These are phyloP conservation scores for Ogataea ramenticola DNA, from an alignment of 805 yeast genomes.

Conservation along the genomic window DNA sequence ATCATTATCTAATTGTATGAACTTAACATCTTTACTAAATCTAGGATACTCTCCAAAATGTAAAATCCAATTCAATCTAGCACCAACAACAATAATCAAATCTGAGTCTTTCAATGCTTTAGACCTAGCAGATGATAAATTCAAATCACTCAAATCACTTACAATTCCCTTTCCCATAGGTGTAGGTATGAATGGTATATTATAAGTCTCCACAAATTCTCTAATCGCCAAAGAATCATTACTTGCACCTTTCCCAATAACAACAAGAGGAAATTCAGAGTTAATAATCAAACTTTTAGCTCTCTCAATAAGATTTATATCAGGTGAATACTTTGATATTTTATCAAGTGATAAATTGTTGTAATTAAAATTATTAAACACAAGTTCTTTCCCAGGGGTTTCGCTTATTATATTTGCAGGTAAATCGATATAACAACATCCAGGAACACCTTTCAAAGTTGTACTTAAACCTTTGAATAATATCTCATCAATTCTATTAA, in stretches of 20 bases:
- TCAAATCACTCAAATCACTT: slow-evolving; percentile 38
- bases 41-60: slow-evolving; percentile 59
- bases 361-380: too few species aligned
- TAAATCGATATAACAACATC: slow-evolving; percentile 55
- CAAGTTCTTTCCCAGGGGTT: not conserved
- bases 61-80: slow-evolving; percentile 66
- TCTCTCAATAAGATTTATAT: slow-evolving; percentile 23
- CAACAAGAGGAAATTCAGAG: slow-evolving; percentile 43
- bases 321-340: slow-evolving; percentile 30
- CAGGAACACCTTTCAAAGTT: slow-evolving; percentile 45
- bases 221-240: slow-evolving; percentile 31
- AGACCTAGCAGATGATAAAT: slow-evolving; percentile 59
- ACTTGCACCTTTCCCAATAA: slow-evolving; percentile 64
- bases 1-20: slow-evolving; percentile 51
- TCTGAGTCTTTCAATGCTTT: slow-evolving; percentile 51
- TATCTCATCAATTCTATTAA: slow-evolving; percentile 29
- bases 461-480: slow-evolving; percentile 40
- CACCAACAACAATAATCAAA: slow-evolving; percentile 54
- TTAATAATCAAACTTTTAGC: slow-evolving; percentile 28
- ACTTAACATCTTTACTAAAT: slow-evolving; percentile 35
- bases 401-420: slow-evolving; percentile 48
- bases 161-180: slow-evolving; percentile 77
- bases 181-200: slow-evolving; percentile 57
- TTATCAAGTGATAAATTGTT: not conserved
- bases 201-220: slow-evolving; percentile 32